Evolutionary conservation across 2,329 filamentous ascomycete genomes (phyloP), one percentile per base, ranked within the genome.

Genomic region (Ophiostoma ulmi): DNA sequence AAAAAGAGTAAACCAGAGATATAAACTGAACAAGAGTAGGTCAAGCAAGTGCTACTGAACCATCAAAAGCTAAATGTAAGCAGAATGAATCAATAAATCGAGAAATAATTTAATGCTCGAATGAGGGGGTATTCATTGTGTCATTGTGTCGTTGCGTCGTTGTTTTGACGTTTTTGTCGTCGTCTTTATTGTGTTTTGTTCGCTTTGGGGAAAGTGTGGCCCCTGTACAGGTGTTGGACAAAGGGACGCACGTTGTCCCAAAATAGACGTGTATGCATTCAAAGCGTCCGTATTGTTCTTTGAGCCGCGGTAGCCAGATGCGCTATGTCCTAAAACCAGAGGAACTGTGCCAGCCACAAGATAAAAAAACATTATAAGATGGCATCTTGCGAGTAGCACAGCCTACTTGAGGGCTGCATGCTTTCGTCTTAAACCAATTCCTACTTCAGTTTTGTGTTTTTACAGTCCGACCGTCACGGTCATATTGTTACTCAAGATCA

Each of bases 401-500:
- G 52, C 52, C 52, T 58, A 8, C 3, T 22, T 58, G n/a, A 10
- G 44, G n/a, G 52, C 52, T 14, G 22, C 52, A 58, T 48, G 13
- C 13, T 35, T 26, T 26, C 31, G 8, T 20, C 8, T 63, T 31
- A 3, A 36, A 14, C n/a, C 61, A 31, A 31, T 4, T 31, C 2
- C 31, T 31, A 31, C 31, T 31, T 31, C 31, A 31, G 31, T 31
- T 31, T 31, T 31, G 31, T 31, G 4, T 26, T 31, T 35, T 31
- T 76, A 92, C 73, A 92, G 79, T 77, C 89, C 91, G 76, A 91
- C 91, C 7, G 91, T 96, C 66, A 96, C 92, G 20, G 92, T 96
- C 90, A 96, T 93, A 76, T 89, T 93, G 79, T 96, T 96, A 79
- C 91, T 93, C 79, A 96, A 86, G 55, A 97, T 91, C 78, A 97